Base-by-base conservation (phyloP, 169 alveolate genomes). In the Neospora caninum region DNA sequence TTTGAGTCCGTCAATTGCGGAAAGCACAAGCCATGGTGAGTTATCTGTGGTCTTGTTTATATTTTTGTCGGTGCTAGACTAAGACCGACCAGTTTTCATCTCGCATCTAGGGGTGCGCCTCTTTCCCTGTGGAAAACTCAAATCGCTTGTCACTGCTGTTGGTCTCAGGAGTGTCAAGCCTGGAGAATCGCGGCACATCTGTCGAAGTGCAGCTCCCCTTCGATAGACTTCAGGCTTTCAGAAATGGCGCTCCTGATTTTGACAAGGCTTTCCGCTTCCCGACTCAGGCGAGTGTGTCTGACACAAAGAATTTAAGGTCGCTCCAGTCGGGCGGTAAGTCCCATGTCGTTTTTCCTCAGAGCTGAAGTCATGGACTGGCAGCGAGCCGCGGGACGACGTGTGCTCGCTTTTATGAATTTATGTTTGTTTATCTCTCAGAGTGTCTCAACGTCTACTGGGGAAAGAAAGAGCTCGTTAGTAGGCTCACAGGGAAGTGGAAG, bases 371-470 rank as follows among this genome's bases (percentile, higher is more conserved):
- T 1, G 7, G 31, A 27, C n/a, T 64, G 73, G 16, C 73, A 0
- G 73, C 73, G 31, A 64, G 31, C n/a, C 73, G n/a, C 13, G 80
- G 29, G 31, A 69, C 29, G 80, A 69, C 41, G 38, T 9, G 27
- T 73, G 84, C n/a, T 64, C 31, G 73, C n/a, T 16, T 27, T 64
- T 64, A 64, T 64, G 73, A 22, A 27, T 64, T 64, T 9, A 4
- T 34, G 82, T 91, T 22, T 29, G 39, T 82, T n/a, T 38, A 16
- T 0, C 49, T 25, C 39, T 9, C 92, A 92, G 95, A 29, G 38
- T 92, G 95, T 54, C n/a, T 0, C 16, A 49, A 36, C 4, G 80
- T 83, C 10, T 42, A 70, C n/a, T 92, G 95, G 95, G 92, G 95
- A 7, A 82, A 92, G 67, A 80, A 38, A 0, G 92, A 92, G 78